Percentiles rank a stretch among this genome's conserved stretches.
phyloP scores from a whole-genome alignment of 306 rosid genomes.

The Cucurbita moschata region DNA sequence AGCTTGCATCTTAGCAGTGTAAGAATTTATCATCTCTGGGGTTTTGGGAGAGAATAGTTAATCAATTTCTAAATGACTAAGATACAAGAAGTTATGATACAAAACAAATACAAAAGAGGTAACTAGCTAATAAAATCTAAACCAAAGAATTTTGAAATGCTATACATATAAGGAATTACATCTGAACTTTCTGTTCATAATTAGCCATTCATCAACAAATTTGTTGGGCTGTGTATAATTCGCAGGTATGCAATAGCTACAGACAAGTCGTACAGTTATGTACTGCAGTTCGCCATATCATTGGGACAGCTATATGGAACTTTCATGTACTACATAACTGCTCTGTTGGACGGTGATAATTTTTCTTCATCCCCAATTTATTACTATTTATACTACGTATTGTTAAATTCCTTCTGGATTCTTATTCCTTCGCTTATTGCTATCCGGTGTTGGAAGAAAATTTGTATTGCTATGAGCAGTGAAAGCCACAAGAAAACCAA shows the following conservation, averaged over 20 bases:
- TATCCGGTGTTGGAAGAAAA: slow-evolving; percentile 68
- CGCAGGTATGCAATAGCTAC: slow-evolving; percentile 66
- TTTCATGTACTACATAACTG: slow-evolving; percentile 48
- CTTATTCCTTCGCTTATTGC: slow-evolving; percentile 51
- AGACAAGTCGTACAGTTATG: slow-evolving; percentile 56
- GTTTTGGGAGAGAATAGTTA: too few species aligned
- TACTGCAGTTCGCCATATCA: slow-evolving; percentile 75
- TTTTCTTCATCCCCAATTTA: slow-evolving; percentile 42
- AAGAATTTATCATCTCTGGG: slow-evolving; percentile 18
- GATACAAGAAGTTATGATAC: too few species aligned
- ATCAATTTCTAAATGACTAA: too few species aligned
- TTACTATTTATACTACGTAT: slow-evolving; percentile 64
- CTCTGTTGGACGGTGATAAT: slow-evolving; percentile 65
- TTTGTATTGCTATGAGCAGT: slow-evolving; percentile 31
- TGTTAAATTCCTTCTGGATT: slow-evolving; percentile 62
- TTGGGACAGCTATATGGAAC: slow-evolving; percentile 79
- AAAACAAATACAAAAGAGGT: too few species aligned
- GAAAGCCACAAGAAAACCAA: slow-evolving; percentile 55
- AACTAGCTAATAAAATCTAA: too few species aligned
- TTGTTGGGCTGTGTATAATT: slow-evolving; percentile 7
- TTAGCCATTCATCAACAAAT: background rate
- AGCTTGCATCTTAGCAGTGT: slow-evolving; percentile 70
- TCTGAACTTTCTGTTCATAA: too few species aligned
- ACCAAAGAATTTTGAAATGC: background rate
- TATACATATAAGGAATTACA: background rate